Evolutionary conservation across 257 asterid species (phyloP).

Genomic region (Salvia hispanica): DNA sequence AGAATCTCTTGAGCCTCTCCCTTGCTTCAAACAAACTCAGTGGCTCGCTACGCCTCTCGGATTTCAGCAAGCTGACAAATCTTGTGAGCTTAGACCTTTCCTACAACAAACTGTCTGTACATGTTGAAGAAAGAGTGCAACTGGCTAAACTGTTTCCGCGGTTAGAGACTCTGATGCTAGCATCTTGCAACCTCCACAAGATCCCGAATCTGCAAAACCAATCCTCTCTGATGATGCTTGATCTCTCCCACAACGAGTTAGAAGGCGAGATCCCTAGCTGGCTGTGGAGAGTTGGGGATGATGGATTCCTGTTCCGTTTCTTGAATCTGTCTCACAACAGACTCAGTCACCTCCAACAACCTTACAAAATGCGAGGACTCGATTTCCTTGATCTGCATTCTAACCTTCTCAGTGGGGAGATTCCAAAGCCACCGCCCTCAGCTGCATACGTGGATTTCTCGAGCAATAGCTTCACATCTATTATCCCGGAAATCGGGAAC

Average conservation of each 20-base stretch:
- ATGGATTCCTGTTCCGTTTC: conserved; percentile 32
- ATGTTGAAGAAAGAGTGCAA: conserved; percentile 21
- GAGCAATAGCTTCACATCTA: conserved; percentile 43
- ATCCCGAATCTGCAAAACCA: conserved; percentile 49
- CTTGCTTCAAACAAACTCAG: conserved; percentile 48
- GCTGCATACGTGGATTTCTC: conserved; percentile 50
- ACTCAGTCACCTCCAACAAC: conserved; percentile 47
- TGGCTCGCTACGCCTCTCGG: conserved; percentile 46
- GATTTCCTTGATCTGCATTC: conserved; percentile 50
- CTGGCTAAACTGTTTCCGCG: conserved; percentile 37
- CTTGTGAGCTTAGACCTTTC: conserved; percentile 46
- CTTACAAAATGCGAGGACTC: conserved; percentile 40
- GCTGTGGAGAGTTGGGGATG: conserved; percentile 49
- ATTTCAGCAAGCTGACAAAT: conserved; percentile 30
- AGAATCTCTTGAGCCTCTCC: conserved; percentile 33
- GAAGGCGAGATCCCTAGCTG: conserved; percentile 60
- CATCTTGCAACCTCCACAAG: conserved; percentile 54
- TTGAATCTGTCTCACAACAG: conserved; percentile 56
- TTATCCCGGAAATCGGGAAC: conserved; percentile 40
- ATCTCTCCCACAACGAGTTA: conserved; percentile 52
- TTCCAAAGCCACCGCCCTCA: conserved; percentile 39
- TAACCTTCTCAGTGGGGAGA: conserved; percentile 41
- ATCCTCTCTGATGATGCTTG: conserved; percentile 44
- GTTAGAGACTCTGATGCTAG: conserved; percentile 38
- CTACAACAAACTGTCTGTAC: conserved; percentile 37